phyloP scores from a whole-genome alignment of 2,329 filamentous ascomycete genomes.

The Penicillium sp. region DNA sequence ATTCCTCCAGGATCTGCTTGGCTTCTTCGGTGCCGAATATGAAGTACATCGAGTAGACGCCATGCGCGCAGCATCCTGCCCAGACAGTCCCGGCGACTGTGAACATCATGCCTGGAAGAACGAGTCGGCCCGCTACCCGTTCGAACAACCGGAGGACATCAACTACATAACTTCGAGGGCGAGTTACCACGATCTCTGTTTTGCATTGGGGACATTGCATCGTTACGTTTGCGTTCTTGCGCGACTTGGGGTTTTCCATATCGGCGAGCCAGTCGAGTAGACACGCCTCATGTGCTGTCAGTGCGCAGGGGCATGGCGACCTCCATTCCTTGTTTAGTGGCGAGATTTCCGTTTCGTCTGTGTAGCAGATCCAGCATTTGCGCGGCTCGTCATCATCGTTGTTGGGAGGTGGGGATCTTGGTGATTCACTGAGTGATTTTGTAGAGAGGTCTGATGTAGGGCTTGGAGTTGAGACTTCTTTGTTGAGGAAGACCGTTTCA shows the following conservation, averaged over 20 bases:
- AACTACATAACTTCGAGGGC: constrained; percentile 73
- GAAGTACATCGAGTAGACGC: constrained; percentile 64
- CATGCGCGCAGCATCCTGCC: constrained; percentile 58
- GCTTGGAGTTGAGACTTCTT: constrained; percentile 16
- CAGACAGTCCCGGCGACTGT: constrained; percentile 51
- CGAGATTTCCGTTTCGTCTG: constrained; percentile 64
- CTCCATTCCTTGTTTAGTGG: constrained; percentile 70
- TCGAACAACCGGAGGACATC: constrained; percentile 64
- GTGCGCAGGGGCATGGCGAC: constrained; percentile 84
- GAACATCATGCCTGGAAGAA: constrained; percentile 65
- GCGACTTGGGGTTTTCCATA: constrained; percentile 66
- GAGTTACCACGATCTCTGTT: constrained; percentile 71
- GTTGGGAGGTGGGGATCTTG: constrained; percentile 13
- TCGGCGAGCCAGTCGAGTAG: constrained; percentile 93
- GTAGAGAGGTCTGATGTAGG: constrained; percentile 17
- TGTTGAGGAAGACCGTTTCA: constrained; percentile 37
- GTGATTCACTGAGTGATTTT: constrained; percentile 16
- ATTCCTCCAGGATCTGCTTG: constrained; percentile 52
- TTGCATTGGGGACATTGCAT: constrained; percentile 91
- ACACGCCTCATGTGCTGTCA: constrained; percentile 88
- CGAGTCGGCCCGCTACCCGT: constrained; percentile 57
- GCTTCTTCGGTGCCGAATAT: constrained; percentile 68
- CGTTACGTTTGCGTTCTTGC: constrained; percentile 56
- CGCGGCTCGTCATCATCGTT: constrained; percentile 39
- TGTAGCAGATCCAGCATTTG: constrained; percentile 72